Base-by-base conservation (phyloP, 2,329 filamentous ascomycete species). In the Rasamsonia emersonii region DNA sequence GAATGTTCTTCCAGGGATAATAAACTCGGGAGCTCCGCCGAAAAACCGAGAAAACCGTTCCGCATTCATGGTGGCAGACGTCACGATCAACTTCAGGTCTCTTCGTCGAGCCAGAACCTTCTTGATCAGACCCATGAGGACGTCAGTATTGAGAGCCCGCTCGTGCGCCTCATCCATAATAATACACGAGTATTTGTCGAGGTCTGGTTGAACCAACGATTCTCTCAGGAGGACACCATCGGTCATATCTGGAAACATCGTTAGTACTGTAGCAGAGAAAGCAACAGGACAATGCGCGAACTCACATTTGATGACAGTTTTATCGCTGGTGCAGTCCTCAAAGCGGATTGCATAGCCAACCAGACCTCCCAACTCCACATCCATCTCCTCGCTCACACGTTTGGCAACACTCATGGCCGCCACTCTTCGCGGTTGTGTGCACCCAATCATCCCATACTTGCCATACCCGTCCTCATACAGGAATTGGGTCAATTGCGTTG, bases 91-190 rank as follows among this genome's bases (percentile, higher is more conserved):
- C 59, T 96, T 98, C 28, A 98, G 67, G 51, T 98, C 91, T 49
- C 86, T 75, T 38, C 93, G 75, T 32, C 89, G 73, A 41, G 89
- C 82, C 28, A 98, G 65, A 3, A 98, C 89, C 61, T 98, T 98
- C 59, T 96, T 98, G 64, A 98, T 89, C 17, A 98, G 64, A 1
- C 91, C 91, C 84, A 98, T 94, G 9, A 98, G 65, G 11, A 98
- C 89, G 57, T 98, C 91, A 0, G 91, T 98, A 52, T 98, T 96
- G 30, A 98, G 64, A 1, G 91, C 89, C 56, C 91, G 76, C 60
- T 98, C 91, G 70, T 98, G 91, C 4, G 91, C 93, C 65, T 98
- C 91, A 54, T 98, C 91, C 91, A 98, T 98, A 59, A 98, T 98
- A 49, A 98, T 86, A 55, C 88, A 95, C 9, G 89, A 94, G 56